Percentiles rank a stretch among this genome's conserved stretches.
Conservation (phyloP, 1,284 basidiomycete species). For the Apiotrichum sp. region DNA sequence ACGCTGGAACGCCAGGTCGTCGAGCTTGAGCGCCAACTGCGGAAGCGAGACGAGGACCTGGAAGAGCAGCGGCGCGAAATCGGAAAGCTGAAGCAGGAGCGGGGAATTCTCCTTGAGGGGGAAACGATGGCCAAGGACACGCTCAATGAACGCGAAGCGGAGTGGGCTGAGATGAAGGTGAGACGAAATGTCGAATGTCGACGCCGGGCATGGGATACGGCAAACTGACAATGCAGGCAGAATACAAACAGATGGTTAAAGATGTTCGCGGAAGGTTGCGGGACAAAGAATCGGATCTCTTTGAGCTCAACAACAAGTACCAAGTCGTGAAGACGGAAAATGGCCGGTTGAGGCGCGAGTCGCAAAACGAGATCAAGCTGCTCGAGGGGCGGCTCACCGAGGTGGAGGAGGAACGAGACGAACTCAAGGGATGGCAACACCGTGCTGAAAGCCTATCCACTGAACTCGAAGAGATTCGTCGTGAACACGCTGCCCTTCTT, state of each 20-base stretch:
- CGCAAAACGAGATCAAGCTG: conserved; percentile 22
- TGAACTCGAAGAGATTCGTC: conserved; percentile 37
- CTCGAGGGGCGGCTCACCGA: conserved; percentile 25
- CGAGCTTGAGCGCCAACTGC: conserved; percentile 19
- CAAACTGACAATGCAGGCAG: no score
- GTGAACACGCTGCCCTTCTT: conserved; percentile 22
- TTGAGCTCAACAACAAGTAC: background rate
- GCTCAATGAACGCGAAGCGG: conserved; percentile 22
- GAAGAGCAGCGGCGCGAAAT: conserved; percentile 28
- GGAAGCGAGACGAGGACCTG: conserved; percentile 16
- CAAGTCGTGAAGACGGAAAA: background rate
- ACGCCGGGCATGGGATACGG: no score
- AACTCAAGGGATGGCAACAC: conserved; percentile 28
- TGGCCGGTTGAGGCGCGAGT: background rate
- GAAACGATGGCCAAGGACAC: conserved; percentile 21
- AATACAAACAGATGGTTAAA: conserved; percentile 2
- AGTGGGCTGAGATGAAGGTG: conserved; percentile 32
- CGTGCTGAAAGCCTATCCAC: conserved; percentile 35
- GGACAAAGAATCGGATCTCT: background rate
- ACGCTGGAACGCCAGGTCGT: conserved; percentile 21
- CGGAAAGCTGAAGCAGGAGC: conserved; percentile 23
- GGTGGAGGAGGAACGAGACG: conserved; percentile 27
- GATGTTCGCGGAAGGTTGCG: background rate
- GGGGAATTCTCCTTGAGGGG: conserved; percentile 23
- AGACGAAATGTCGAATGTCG: no score